These are phyloP conservation scores for Exophiala spinifera DNA, from an alignment of 2,329 filamentous ascomycete genomes.

Conservation along the genomic window DNA sequence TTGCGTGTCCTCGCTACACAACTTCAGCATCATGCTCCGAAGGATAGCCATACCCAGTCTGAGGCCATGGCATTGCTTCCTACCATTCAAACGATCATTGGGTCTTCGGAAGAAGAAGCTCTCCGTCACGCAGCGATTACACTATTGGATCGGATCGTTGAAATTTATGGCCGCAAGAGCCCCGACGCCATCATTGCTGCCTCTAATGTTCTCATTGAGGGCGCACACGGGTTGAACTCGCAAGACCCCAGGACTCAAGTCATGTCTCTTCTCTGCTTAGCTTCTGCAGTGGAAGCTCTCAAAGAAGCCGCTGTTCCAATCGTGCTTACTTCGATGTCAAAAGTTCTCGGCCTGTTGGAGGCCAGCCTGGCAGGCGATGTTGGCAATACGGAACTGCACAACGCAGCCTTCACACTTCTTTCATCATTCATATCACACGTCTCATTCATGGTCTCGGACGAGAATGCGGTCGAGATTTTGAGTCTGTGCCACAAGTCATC, in stretches of 20 bases:
- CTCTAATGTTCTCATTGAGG: conserved; percentile 71
- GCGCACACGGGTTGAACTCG: conserved; percentile 31
- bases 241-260: conserved; percentile 19
- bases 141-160: conserved; percentile 87
- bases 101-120: conserved; percentile 66
- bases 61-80: conserved; percentile 63
- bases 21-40: conserved; percentile 68
- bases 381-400: conserved; percentile 65
- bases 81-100: conserved; percentile 72
- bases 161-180: conserved; percentile 94
- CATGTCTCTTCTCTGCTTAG: conserved; percentile 68
- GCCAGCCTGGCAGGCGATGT: conserved; percentile 50
- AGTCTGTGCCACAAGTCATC: conserved; percentile 52
- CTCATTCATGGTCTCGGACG: conserved; percentile 81
- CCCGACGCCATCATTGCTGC: conserved; percentile 70
- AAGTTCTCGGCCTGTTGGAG: conserved; percentile 67
- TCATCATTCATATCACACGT: conserved; percentile 76
- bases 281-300: conserved; percentile 84
- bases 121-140: conserved; percentile 83
- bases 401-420: conserved; percentile 77
- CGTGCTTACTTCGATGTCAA: conserved; percentile 71
- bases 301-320: conserved; percentile 82
- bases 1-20: conserved; percentile 77
- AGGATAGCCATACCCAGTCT: conserved; percentile 48
- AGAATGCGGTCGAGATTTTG: conserved; percentile 70